Conservation (phyloP, 306 rosid species). For the Delonix regia region DNA sequence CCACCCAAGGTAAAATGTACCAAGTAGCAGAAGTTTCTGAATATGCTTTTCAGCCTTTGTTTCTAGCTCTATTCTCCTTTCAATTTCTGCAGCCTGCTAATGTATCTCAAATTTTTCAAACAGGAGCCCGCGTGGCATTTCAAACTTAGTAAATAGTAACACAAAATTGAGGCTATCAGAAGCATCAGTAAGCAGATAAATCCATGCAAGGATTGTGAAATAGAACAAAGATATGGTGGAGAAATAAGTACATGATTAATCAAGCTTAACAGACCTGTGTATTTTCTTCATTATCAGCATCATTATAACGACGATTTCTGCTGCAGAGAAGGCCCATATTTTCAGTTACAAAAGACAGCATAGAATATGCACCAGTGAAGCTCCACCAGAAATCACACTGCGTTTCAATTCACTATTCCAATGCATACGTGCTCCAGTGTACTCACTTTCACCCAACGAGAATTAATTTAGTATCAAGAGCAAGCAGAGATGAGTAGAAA, state of each 20-base stretch:
- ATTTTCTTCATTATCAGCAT: slow-evolving; percentile 75
- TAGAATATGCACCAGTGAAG: slow-evolving; percentile 66
- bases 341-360: slow-evolving; percentile 70
- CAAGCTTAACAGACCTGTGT: slow-evolving; percentile 59
- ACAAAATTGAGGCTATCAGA: neutral
- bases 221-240: neutral
- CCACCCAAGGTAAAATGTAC: slow-evolving; percentile 43
- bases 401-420: slow-evolving; percentile 37
- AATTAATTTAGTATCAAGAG: slow-evolving; percentile 42
- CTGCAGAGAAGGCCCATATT: slow-evolving; percentile 96
- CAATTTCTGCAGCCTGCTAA: slow-evolving; percentile 88
- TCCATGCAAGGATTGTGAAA: neutral
- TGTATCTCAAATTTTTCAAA: slow-evolving; percentile 30
- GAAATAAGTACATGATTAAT: neutral
- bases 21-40: slow-evolving; percentile 92
- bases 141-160: slow-evolving; percentile 19
- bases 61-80: slow-evolving; percentile 89
- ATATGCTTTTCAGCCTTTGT: slow-evolving; percentile 90
- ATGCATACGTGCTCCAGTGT: slow-evolving; percentile 28
- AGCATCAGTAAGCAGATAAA: neutral
- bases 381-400: slow-evolving; percentile 44
- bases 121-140: slow-evolving; percentile 26
- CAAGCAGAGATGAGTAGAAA: neutral
- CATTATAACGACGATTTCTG: slow-evolving; percentile 67
- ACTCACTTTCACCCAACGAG: slow-evolving; percentile 51